Percentiles rank a stretch among this genome's conserved stretches.
phyloP scores from a whole-genome alignment of 2,329 filamentous ascomycete species.

The Zalaria obscura region DNA sequence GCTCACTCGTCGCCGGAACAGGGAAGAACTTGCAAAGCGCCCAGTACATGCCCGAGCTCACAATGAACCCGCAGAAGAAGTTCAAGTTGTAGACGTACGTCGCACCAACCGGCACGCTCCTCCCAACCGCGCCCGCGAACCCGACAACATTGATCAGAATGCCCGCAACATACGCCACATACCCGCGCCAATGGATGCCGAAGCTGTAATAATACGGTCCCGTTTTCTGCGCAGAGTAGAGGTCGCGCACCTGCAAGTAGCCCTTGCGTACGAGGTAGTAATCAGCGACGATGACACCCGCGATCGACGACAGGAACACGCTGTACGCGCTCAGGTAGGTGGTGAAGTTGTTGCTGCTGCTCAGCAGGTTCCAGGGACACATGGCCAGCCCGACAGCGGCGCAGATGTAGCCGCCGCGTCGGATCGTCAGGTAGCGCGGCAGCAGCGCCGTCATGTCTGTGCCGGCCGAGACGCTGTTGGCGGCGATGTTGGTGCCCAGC shows the following conservation, averaged over 20 bases:
- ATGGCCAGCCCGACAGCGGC: slow-evolving; percentile 68
- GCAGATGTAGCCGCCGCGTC: slow-evolving; percentile 76
- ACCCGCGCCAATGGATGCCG: slow-evolving; percentile 74
- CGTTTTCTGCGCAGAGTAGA: slow-evolving; percentile 57
- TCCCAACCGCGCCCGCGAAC: slow-evolving; percentile 69
- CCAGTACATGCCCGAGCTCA: slow-evolving; percentile 56
- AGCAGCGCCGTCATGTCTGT: slow-evolving; percentile 37
- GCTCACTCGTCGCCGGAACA: slow-evolving; percentile 49
- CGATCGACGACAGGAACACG: slow-evolving; percentile 83
- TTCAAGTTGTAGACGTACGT: slow-evolving; percentile 82
- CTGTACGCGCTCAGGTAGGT: slow-evolving; percentile 86
- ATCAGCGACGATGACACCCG: slow-evolving; percentile 78
- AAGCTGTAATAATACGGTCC: slow-evolving; percentile 61
- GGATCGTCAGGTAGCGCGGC: slow-evolving; percentile 47
- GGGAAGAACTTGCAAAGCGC: slow-evolving; percentile 54
- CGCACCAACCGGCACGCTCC: slow-evolving; percentile 58
- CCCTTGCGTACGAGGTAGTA: slow-evolving; percentile 79
- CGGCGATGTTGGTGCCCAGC: slow-evolving; percentile 36
- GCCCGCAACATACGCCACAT: slow-evolving; percentile 66
- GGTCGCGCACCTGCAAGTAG: slow-evolving; percentile 61
- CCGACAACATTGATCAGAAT: slow-evolving; percentile 87
- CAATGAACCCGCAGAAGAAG: slow-evolving; percentile 73
- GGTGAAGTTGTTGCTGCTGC: slow-evolving; percentile 63
- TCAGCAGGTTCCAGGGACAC: slow-evolving; percentile 72
- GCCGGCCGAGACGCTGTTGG: slow-evolving; percentile 36